A percentile compares a stretch with the other conserved stretches of the same genome.
Conservation (phyloP, 306 rosid genomes). For the Pachyrhizus erosus region DNA sequence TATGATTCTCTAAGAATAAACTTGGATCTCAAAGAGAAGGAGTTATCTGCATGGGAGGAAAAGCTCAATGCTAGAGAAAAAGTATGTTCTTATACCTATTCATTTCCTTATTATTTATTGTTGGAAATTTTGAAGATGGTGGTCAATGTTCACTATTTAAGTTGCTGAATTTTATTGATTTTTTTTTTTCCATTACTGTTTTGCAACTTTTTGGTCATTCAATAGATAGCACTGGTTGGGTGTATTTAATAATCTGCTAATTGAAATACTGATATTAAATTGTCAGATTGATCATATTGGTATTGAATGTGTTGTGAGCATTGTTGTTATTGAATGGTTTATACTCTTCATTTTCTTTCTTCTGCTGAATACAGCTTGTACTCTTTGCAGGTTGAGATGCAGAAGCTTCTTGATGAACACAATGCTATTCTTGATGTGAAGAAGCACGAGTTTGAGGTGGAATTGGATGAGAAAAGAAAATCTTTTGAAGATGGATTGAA, state of each 20-base stretch:
- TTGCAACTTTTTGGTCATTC: constrained; percentile 17
- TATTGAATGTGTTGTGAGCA: background rate
- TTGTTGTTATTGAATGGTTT: constrained; percentile 8
- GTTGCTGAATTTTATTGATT: constrained; percentile 22
- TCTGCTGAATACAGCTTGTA: constrained; percentile 25
- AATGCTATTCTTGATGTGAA: constrained; percentile 65
- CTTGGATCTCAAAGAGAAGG: constrained; percentile 80
- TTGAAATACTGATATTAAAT: background rate
- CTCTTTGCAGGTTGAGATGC: constrained; percentile 74
- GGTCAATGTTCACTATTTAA: background rate
- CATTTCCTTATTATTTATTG: constrained; percentile 1
- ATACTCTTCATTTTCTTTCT: background rate
- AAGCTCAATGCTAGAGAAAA: constrained; percentile 77
- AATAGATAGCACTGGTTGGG: background rate
- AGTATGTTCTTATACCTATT: constrained; percentile 55
- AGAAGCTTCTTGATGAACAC: constrained; percentile 86
- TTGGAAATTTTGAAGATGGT: constrained; percentile 9
- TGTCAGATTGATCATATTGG: background rate
- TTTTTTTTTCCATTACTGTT: background rate
- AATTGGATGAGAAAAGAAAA: constrained; percentile 77
- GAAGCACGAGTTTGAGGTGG: constrained; percentile 79
- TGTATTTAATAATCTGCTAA: constrained; percentile 13
- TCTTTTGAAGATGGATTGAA: constrained; percentile 77
- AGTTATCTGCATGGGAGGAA: constrained; percentile 72
- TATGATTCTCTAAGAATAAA: constrained; percentile 60